Evolutionary conservation across 805 yeast genomes (phyloP), one percentile per base, ranked within the genome.

Genomic region (Ogataea neopini): DNA sequence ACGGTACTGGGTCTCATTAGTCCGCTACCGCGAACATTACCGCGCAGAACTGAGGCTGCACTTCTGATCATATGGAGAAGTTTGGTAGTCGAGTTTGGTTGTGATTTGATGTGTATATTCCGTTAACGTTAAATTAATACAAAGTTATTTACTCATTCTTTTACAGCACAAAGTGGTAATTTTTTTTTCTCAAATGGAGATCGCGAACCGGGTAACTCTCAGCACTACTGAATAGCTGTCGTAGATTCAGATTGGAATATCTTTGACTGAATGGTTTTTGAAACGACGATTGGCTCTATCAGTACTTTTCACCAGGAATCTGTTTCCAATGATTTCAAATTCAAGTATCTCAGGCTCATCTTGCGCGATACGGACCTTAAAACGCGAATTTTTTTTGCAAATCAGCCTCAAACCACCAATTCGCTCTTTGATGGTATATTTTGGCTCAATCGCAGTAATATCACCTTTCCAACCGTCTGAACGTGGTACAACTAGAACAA

Each of bases 271-370:
- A 55, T 85, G 94, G 48, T 83, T 79, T 68, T 91, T 91, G 73
- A 89, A 89, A 70, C 91, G 89, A 58, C 86, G 80, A 19, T 84
- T 87, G 0, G 96, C 81, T 48, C 98, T 74, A 57, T 91, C 97
- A 8, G 80, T 80, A 35, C 91, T 75, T 62, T 95, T 75, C 50
- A 83, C 78, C 50, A 82, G 80, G 55, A 91, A 77, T 49, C 97
- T 71, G 36, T 89, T 84, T 1, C 98, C 98, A 8, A 90, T 66
- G 7, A 88, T 76, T 11, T 84, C 76, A 61, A 88, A 86, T 15
- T 76, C 77, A 13, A 83, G 54, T 18, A 69, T 67, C 1, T 73
- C 72, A 1, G 63, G 72, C 2, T 67, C 49, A 22, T 69, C 15
- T 33, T 39, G 42, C 2, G 77, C 76, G 1, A 77, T 53, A 8